A percentile compares a stretch with the other conserved stretches of the same genome.
Evolutionary conservation across 176 grass and related monocot genomes (phyloP).

Genomic region (Eragrostis curvula): DNA sequence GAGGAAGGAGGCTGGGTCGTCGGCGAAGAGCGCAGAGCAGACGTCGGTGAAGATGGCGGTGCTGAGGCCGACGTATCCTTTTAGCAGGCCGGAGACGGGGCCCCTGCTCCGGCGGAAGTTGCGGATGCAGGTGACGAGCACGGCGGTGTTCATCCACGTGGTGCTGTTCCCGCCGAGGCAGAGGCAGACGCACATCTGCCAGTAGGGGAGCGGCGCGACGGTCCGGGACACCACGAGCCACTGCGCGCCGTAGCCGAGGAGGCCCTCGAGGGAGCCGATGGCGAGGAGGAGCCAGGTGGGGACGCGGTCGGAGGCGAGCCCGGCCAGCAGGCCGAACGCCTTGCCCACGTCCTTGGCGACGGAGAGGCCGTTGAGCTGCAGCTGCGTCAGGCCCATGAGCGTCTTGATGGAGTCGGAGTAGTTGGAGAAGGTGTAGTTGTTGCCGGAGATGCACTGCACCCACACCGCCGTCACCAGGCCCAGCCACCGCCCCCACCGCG

Average conservation of each 20-base stretch:
- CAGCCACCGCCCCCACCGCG: slow-evolving; percentile 73
- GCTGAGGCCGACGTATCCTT: slow-evolving; percentile 94
- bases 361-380: slow-evolving; percentile 93
- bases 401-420: slow-evolving; percentile 87
- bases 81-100: slow-evolving; percentile 77
- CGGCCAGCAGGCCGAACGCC: slow-evolving; percentile 90
- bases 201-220: slow-evolving; percentile 79
- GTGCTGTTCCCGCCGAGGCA: slow-evolving; percentile 97
- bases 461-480: slow-evolving; percentile 91
- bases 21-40: slow-evolving; percentile 82
- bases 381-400: slow-evolving; percentile 89
- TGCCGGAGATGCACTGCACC: slow-evolving; percentile 99
- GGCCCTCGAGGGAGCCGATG: slow-evolving; percentile 83
- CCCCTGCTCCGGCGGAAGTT: slow-evolving; percentile 90
- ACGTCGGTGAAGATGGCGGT: slow-evolving; percentile 96
- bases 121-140: slow-evolving; percentile 97
- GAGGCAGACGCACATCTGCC: slow-evolving; percentile 99
- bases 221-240: slow-evolving; percentile 76
- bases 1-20: slow-evolving; percentile 80
- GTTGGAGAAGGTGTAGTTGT: slow-evolving; percentile 99
- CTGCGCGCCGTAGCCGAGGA: slow-evolving; percentile 89
- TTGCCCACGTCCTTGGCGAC: slow-evolving; percentile 99
- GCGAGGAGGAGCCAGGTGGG: slow-evolving; percentile 86
- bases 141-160: slow-evolving; percentile 99
- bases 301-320: slow-evolving; percentile 86